Evolutionary conservation across 179 eudicot genomes (phyloP).

Genomic region (Patellifolia procumbens): DNA sequence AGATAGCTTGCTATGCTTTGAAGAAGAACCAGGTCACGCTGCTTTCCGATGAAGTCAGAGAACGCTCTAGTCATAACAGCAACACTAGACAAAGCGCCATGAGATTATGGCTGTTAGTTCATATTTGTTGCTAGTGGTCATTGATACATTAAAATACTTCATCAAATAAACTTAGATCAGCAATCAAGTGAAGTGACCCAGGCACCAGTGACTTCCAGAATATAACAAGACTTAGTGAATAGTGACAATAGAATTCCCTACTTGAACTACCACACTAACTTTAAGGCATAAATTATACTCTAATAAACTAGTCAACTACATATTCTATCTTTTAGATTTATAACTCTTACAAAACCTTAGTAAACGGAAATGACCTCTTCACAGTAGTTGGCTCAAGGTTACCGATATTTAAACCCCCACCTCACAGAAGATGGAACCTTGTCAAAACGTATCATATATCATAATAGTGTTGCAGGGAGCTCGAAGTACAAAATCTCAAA

Average conservation of each 20-base stretch:
- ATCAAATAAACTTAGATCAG: neutral
- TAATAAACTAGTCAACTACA: neutral
- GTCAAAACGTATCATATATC: neutral
- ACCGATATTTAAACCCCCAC: neutral
- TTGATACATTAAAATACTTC: neutral
- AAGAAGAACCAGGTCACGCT: slow-evolving; percentile 63
- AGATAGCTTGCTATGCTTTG: slow-evolving; percentile 76
- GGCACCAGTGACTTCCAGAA: neutral
- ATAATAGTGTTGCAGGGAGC: neutral
- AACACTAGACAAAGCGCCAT: slow-evolving; percentile 55
- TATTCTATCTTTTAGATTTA: neutral
- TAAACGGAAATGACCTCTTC: neutral
- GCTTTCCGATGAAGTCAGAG: slow-evolving; percentile 53
- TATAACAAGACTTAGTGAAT: neutral
- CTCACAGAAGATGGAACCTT: neutral
- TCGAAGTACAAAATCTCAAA: neutral
- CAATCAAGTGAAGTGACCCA: neutral
- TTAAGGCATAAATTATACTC: neutral
- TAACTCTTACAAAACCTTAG: neutral
- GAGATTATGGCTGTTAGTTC: slow-evolving; percentile 15
- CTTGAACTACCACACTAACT: neutral
- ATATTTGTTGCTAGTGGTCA: neutral
- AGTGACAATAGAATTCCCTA: neutral
- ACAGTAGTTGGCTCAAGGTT: neutral
- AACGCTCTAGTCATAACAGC: slow-evolving; percentile 96